Evolutionary conservation across 345 rosid species (phyloP).

Genomic region (Punica granatum): DNA sequence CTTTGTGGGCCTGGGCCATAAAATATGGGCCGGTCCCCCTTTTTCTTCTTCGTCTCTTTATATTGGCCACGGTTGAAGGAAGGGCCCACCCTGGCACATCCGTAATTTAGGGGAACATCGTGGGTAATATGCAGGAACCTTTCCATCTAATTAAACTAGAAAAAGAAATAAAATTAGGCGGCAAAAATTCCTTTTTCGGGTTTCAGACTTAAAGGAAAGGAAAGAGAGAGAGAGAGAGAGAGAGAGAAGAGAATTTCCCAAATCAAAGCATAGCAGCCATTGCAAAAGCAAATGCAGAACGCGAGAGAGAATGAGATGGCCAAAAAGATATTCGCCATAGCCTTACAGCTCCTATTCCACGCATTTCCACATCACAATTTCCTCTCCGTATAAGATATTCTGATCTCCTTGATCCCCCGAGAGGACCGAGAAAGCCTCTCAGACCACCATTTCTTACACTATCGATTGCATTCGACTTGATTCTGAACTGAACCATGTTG

Average conservation of each 20-base stretch:
- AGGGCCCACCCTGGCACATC: too few relatives aligned
- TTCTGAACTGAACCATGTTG: neutral
- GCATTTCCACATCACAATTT: constrained; percentile 13
- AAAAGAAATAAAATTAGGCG: neutral
- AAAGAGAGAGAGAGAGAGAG: too few relatives aligned
- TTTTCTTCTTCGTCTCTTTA: too few relatives aligned
- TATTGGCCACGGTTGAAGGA: too few relatives aligned
- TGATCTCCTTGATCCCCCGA: neutral
- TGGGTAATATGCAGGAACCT: neutral
- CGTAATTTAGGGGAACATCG: neutral
- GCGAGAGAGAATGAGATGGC: neutral
- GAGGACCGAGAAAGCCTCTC: neutral
- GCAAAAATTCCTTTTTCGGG: constrained; percentile 2
- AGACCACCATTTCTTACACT: constrained; percentile 41
- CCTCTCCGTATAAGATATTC: neutral
- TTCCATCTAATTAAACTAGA: neutral
- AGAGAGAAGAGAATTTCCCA: too few relatives aligned
- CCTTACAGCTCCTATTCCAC: constrained; percentile 7
- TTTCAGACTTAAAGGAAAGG: neutral
- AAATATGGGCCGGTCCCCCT: too few relatives aligned
- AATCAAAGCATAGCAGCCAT: neutral
- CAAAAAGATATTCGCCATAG: constrained; percentile 1
- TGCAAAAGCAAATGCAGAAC: neutral
- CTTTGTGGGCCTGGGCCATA: too few relatives aligned
- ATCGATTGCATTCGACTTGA: neutral